Conservation (phyloP, 139 green algal genomes). For the Chlorella ohadii region DNA sequence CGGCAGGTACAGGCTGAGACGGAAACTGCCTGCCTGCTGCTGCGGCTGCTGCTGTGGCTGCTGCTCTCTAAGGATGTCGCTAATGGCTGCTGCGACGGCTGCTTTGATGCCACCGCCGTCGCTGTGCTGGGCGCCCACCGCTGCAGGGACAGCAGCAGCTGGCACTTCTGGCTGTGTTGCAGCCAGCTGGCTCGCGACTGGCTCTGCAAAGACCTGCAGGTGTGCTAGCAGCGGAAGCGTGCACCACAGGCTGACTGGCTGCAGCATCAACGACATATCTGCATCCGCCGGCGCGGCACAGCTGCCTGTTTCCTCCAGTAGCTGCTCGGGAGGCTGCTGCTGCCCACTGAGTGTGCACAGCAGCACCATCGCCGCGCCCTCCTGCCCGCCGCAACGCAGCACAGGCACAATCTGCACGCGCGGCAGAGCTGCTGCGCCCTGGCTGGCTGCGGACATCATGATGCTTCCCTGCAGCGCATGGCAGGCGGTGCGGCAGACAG, state of each 20-base stretch:
- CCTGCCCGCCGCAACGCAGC: background rate
- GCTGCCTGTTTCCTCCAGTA: no score
- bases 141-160: background rate
- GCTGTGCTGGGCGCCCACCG: background rate
- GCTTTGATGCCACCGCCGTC: background rate
- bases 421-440: background rate
- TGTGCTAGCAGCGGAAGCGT: slow-evolving; percentile 21
- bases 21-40: background rate
- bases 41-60: background rate
- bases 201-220: background rate
- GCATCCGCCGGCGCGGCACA: background rate
- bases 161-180: background rate
- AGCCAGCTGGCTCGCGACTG: background rate
- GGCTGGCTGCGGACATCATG: background rate
- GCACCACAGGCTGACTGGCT: slow-evolving; percentile 25
- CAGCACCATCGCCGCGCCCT: slow-evolving; percentile 1
- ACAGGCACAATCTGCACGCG: slow-evolving; percentile 29
- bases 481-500: background rate
- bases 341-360: background rate
- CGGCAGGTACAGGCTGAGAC: background rate
- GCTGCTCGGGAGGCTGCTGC: background rate
- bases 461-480: background rate
- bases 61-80: slow-evolving; percentile 14
- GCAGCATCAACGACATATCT: slow-evolving; percentile 1
- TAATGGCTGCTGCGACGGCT: slow-evolving; percentile 5